Percentiles rank a stretch among this genome's conserved stretches.
These are phyloP conservation scores for Bromus sterilis DNA, from an alignment of 176 grass and related monocot genomes.

Conservation along the genomic window DNA sequence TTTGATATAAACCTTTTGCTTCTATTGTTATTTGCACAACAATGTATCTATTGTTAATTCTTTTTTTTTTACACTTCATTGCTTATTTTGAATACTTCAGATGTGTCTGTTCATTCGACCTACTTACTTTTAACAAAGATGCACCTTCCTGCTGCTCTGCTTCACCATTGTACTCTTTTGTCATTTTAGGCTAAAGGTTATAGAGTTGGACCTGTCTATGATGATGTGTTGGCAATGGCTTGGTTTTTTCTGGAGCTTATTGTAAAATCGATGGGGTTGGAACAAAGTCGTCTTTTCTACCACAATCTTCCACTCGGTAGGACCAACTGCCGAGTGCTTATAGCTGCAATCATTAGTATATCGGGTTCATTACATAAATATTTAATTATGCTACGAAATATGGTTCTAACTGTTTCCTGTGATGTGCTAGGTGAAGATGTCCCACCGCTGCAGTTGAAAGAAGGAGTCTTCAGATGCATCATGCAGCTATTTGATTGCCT, in stretches of 20 bases:
- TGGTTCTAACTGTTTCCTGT: conserved; percentile 19
- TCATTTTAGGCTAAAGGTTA: conserved; percentile 94
- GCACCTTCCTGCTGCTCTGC: conserved; percentile 7
- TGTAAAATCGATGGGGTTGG: conserved; percentile 97
- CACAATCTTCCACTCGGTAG: conserved; percentile 92
- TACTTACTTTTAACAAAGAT: conserved; percentile 8
- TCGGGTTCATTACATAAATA: background rate
- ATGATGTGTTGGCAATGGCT: conserved; percentile 99
- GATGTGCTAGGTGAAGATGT: conserved; percentile 77
- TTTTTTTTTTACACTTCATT: background rate
- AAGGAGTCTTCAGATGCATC: conserved; percentile 94
- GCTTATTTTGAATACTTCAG: conserved; percentile 4
- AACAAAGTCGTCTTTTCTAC: conserved; percentile 86
- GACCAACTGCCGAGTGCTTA: background rate
- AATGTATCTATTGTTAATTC: background rate
- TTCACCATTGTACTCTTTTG: conserved; percentile 23
- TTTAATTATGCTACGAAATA: conserved; percentile 5
- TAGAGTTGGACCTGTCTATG: conserved; percentile 99
- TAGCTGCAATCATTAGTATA: conserved; percentile 6
- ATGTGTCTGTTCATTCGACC: background rate
- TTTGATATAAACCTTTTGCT: background rate
- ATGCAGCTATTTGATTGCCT: conserved; percentile 98
- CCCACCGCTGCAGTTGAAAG: conserved; percentile 91
- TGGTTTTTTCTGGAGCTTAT: conserved; percentile 99
- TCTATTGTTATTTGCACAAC: background rate